Evolutionary conservation across 2,329 filamentous ascomycete species (phyloP), one percentile per base, ranked within the genome.

Genomic region (Alternaria brassicae): DNA sequence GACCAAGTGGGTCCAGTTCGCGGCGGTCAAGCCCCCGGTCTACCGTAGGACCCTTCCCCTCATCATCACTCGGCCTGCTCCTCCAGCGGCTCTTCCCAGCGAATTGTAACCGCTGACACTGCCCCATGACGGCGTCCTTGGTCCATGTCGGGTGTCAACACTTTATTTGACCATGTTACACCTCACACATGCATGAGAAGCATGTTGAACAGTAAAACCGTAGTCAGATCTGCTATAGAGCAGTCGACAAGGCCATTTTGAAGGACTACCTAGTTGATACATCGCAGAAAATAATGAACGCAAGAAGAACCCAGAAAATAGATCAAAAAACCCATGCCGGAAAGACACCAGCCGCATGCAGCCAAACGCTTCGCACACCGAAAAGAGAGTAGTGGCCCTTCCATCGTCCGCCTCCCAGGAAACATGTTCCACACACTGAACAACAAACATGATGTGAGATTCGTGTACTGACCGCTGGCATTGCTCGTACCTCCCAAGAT

Each of bases 391-490:
- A 65, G 62, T 66, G 30, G 64, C 59, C 53, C 54, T 62, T 54
- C 45, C 51, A 44, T 63, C 51, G 48, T 49, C 53, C 41, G 49
- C 39, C 47, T 60, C 45, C 50, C 50, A 39, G 60, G 63, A 68
- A 60, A 56, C 65, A 63, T 57, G 62, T 64, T 61, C 66, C 66
- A 63, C 55, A 62, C 60, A 63, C 62, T 63, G 62, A 69, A 71
- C 71, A 72, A 73, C 71, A 73, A 61, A 72, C 67, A 72, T 71
- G 70, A 62, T 68, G 66, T 66, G 67, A 69, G 67, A 73, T 72
- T 72, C 66, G 65, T 72, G 67, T 67, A 70, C 69, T 71, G 65
- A 66, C 65, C 65, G 63, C 61, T 45, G 61, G 59, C 56, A 63
- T 63, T 58, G 66, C 58, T 63, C 65, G 57, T 62, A 53, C 60